Percentiles rank a stretch among this genome's conserved stretches.
Conservation (phyloP, 2,329 filamentous ascomycete genomes). For the Dactylellina parvicollis region DNA sequence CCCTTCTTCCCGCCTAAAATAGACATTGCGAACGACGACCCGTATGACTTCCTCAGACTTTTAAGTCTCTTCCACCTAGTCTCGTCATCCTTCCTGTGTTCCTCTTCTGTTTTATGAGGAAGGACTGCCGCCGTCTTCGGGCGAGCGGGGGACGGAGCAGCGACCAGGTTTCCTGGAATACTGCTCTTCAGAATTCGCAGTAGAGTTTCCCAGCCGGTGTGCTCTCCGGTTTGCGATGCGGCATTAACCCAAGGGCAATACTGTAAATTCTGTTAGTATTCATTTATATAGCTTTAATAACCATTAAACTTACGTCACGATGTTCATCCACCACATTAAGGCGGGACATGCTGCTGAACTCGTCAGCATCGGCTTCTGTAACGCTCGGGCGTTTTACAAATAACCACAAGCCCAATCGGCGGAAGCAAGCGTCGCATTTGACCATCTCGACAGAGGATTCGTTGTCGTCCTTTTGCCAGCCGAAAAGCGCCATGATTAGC, state of each 20-base stretch:
- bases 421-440: slow-evolving; percentile 84
- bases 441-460: slow-evolving; percentile 65
- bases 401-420: slow-evolving; percentile 91
- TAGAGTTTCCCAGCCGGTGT: slow-evolving; percentile 64
- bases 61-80: slow-evolving; percentile 58
- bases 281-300: background rate
- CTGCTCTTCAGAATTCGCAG: slow-evolving; percentile 62
- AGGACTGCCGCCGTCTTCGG: slow-evolving; percentile 43
- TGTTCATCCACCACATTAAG: slow-evolving; percentile 78
- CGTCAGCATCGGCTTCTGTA: slow-evolving; percentile 66
- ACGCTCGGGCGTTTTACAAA: slow-evolving; percentile 80
- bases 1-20: slow-evolving; percentile 50
- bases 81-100: slow-evolving; percentile 54
- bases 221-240: slow-evolving; percentile 66
- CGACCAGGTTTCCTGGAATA: slow-evolving; percentile 55
- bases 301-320: slow-evolving; percentile 66
- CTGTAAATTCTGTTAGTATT: slow-evolving; percentile 44
- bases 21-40: slow-evolving; percentile 52
- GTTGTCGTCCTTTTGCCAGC: slow-evolving; percentile 76
- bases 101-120: slow-evolving; percentile 44
- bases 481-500: slow-evolving; percentile 75
- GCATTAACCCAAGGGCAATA: slow-evolving; percentile 84
- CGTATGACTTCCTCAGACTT: slow-evolving; percentile 58
- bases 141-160: slow-evolving; percentile 39
- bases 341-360: slow-evolving; percentile 71